Percentiles rank a stretch among this genome's conserved stretches.
Conservation (phyloP, 2,329 filamentous ascomycete species). For the Fusarium denticulatum region DNA sequence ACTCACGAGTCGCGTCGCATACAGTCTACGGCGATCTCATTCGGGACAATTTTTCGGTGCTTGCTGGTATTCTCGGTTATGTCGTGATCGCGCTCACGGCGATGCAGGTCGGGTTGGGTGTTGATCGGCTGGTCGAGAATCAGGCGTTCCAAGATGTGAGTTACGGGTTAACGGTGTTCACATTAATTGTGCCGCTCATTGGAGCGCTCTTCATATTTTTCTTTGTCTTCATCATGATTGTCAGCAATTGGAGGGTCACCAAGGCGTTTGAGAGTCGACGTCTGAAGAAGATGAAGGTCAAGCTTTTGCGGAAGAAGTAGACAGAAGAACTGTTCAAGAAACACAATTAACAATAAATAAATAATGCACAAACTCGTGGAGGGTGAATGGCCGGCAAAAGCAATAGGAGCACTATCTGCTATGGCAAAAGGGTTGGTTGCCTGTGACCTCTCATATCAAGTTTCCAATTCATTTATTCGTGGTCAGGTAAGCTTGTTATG, state of each 20-base stretch:
- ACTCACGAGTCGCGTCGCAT: constrained; percentile 31
- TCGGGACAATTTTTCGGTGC: constrained; percentile 30
- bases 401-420: too few species aligned
- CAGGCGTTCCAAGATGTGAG: constrained; percentile 19
- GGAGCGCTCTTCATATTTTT: constrained; percentile 22
- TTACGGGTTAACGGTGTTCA: constrained; percentile 27
- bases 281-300: constrained; percentile 22
- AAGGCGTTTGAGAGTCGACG: constrained; percentile 24
- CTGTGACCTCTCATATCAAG: neutral
- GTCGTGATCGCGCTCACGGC: constrained; percentile 32
- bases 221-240: constrained; percentile 26
- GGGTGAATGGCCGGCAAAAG: neutral
- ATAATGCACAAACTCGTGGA: neutral
- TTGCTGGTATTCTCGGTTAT: constrained; percentile 31
- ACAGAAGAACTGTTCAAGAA: too few species aligned
- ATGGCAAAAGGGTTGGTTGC: fast-evolving
- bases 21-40: constrained; percentile 29
- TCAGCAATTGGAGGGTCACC: constrained; percentile 28
- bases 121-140: constrained; percentile 4
- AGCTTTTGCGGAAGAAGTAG: neutral
- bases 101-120: constrained; percentile 27
- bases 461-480: too few species aligned
- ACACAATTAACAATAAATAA: neutral
- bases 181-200: constrained; percentile 28
- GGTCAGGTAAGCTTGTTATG: too few species aligned